Evolutionary conservation across 2,329 filamentous ascomycete genomes (phyloP).

Genomic region (Ceratocystis ficicola): DNA sequence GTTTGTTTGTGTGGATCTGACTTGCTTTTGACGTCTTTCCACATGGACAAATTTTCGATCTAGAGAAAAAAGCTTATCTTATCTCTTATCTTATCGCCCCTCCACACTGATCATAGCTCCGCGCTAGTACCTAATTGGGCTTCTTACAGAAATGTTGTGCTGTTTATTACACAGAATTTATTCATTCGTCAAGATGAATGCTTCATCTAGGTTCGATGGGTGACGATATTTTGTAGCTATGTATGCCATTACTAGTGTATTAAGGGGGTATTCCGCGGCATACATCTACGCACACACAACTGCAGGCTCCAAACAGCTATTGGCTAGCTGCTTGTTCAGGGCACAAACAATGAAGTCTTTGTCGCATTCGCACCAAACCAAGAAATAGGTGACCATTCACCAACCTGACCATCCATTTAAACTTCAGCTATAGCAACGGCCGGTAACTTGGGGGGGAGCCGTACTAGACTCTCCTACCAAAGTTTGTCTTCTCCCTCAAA

Average conservation of each 20-base stretch:
- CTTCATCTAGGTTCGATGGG: no score
- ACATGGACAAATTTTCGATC: constrained; percentile 16
- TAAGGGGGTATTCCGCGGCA: not conserved
- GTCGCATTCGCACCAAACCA: no score
- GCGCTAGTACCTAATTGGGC: constrained; percentile 9
- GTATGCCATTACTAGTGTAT: no score
- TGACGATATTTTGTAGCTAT: no score
- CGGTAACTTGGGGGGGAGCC: no score
- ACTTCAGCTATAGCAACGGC: no score
- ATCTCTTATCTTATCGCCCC: constrained; percentile 25
- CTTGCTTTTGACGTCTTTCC: not conserved
- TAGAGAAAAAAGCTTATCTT: constrained; percentile 22
- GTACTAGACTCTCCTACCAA: no score
- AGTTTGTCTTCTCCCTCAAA: not conserved
- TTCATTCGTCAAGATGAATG: no score
- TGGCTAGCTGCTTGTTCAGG: not conserved
- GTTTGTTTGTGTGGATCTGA: not conserved
- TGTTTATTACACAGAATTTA: no score
- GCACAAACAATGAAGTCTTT: not conserved
- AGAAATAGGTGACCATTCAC: no score
- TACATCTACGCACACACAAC: not conserved
- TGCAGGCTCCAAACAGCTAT: not conserved
- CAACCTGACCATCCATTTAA: no score
- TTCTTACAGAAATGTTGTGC: constrained; percentile 3
- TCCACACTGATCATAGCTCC: not conserved